Evolutionary conservation across 2,329 filamentous ascomycete species (phyloP), one percentile per base, ranked within the genome.

Genomic region (Endoconidiophora polonica): DNA sequence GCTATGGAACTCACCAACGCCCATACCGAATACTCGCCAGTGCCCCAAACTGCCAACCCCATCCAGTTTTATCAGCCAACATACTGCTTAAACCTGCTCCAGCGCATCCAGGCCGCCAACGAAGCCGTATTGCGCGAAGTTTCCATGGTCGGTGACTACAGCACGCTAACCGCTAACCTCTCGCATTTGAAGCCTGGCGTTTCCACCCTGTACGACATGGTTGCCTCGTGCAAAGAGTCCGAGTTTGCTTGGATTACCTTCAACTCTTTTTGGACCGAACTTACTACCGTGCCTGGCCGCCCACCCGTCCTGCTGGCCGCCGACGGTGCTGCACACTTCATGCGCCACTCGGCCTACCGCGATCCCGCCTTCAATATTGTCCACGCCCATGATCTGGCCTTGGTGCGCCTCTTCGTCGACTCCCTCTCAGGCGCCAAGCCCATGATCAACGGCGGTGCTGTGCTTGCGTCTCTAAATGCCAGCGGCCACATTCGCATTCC

Each of bases 231-330:
- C 56, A 77, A 77, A 59, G 86, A 94, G 58, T 71, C 80, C 33
- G 85, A 91, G 54, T 68, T 79, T 56, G 81, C 88, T 40, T 93
- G 83, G 83, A 71, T 79, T 7, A 77, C 88, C 48, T 90, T 94
- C 68, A 68, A 79, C 56, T 82, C 85, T 9, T 70, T 95, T 46
- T 91, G 85, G 85, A 65, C 72, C 26, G 90, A 96, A 65, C 76
- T 96, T 45, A 68, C 61, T 29, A 61, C 62, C 20, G 63, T 69
- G n/a, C 66, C 67, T 16, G 65, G 68, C 26, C 69, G 72, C 1
- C 68, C 69, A 3, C 73, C 72, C 14, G 70, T 95, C 52, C 69
- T 96, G 46, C 72, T 95, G 57, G 68, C 79, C 41, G 67, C 93
- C 46, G 91, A 98, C 61, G 81, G 81, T 48, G 70, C 96, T 36